These are phyloP conservation scores for Xanthoconium separans DNA, from an alignment of 1,284 basidiomycete species.

Conservation along the genomic window DNA sequence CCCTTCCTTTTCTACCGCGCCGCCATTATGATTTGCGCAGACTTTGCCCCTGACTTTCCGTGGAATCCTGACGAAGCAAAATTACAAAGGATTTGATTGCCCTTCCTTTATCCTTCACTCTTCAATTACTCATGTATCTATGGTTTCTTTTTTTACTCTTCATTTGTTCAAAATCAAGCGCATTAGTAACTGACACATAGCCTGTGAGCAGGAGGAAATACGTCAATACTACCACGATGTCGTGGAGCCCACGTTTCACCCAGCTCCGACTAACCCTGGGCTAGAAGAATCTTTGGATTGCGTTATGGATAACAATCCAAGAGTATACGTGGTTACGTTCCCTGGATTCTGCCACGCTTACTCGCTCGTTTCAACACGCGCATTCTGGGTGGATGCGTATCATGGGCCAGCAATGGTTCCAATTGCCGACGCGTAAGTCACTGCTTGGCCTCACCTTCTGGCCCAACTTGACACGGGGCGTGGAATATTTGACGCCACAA, in stretches of 20 bases:
- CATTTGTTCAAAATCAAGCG: slow-evolving; percentile 6
- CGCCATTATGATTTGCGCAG: slow-evolving; percentile 5
- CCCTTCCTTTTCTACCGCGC: slow-evolving; percentile 3
- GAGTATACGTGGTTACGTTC: slow-evolving; percentile 34
- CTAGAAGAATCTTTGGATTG: slow-evolving; percentile 1
- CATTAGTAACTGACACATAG: slow-evolving; percentile 15
- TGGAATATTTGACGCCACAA: slow-evolving; percentile 18
- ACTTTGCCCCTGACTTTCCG: slow-evolving; percentile 5
- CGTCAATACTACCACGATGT: slow-evolving; percentile 45
- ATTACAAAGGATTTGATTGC: slow-evolving; percentile 1
- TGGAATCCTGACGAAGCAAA: slow-evolving; percentile 20
- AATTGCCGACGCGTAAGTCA: slow-evolving; percentile 78
- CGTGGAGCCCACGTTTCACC: slow-evolving; percentile 39
- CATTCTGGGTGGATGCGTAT: slow-evolving; percentile 86
- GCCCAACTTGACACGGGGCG: slow-evolving; percentile 5
- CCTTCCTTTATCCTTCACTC: slow-evolving; percentile 12
- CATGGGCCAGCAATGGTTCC: slow-evolving; percentile 88
- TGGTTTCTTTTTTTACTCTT: slow-evolving; percentile 10
- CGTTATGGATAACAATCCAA: slow-evolving; percentile 3
- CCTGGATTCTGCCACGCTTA: slow-evolving; percentile 69
- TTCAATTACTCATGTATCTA: slow-evolving; percentile 1
- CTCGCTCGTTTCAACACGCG: slow-evolving; percentile 80
- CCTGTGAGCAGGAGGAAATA: slow-evolving; percentile 43
- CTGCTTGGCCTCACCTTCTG: neutral
- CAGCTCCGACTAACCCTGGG: slow-evolving; percentile 25